phyloP scores from a whole-genome alignment of 345 rosid genomes.

The Barbarea vulgaris region DNA sequence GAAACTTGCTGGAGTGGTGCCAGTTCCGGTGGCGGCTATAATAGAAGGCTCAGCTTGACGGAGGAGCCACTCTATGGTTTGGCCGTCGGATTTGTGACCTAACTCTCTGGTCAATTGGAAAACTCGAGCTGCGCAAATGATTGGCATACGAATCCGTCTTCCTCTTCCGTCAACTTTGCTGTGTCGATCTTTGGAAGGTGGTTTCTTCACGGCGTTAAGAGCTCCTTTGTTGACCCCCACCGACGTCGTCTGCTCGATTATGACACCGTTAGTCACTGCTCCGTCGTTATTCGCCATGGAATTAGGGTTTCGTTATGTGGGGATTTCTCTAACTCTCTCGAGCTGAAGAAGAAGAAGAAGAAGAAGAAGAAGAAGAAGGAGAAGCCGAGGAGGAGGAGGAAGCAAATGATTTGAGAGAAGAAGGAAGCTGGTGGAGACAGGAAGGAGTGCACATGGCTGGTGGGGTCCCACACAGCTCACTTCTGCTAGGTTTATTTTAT shows the following conservation, averaged over 20 bases:
- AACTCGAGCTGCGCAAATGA: constrained; percentile 93
- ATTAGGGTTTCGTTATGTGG: not conserved
- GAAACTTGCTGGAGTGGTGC: constrained; percentile 88
- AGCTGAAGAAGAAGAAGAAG: not conserved
- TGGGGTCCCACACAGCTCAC: constrained; percentile 88
- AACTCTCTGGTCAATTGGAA: constrained; percentile 91
- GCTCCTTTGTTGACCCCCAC: constrained; percentile 24
- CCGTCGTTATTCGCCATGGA: constrained; percentile 32
- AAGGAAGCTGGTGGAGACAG: constrained; percentile 94
- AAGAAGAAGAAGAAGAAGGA: not conserved
- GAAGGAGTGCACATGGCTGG: constrained; percentile 91
- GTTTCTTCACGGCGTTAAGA: constrained; percentile 62
- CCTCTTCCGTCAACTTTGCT: constrained; percentile 97
- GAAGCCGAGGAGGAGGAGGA: not conserved
- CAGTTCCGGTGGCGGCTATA: constrained; percentile 92
- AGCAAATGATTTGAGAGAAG: constrained; percentile 20
- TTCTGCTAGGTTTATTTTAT: constrained; percentile 5
- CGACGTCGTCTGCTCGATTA: constrained; percentile 19
- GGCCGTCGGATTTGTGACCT: constrained; percentile 97
- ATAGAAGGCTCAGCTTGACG: constrained; percentile 98
- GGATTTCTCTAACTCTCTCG: not conserved
- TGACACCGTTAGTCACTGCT: constrained; percentile 21
- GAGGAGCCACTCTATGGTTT: constrained; percentile 95
- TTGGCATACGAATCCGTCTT: constrained; percentile 91
- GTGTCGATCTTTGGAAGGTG: constrained; percentile 92